A percentile compares a stretch with the other conserved stretches of the same genome.
Evolutionary conservation across 1,284 basidiomycete species (phyloP).

Genomic region (Trametes sp.): DNA sequence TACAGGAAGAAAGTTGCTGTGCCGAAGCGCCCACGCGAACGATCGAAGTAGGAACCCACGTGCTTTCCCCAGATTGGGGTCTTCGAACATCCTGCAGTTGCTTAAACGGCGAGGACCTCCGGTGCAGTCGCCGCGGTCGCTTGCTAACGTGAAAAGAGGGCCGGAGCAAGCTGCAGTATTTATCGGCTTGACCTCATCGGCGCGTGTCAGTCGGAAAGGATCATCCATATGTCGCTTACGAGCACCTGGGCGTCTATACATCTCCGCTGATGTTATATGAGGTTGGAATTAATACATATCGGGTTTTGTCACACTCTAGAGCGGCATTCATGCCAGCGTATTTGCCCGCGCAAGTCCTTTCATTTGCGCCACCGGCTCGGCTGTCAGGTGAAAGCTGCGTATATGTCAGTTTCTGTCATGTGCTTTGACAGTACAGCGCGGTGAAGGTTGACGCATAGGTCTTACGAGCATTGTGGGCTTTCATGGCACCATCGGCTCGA

Average conservation of each 20-base stretch:
- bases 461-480: neutral
- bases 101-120: neutral
- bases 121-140: neutral
- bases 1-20: conserved; percentile 6
- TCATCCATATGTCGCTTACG: conserved; percentile 2
- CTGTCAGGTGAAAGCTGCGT: neutral
- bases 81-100: neutral
- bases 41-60: conserved; percentile 19
- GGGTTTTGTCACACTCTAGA: neutral
- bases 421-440: neutral
- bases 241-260: neutral
- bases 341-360: no score
- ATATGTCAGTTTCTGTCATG: neutral
- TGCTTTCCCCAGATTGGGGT: conserved; percentile 14
- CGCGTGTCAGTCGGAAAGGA: neutral
- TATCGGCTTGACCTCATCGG: neutral
- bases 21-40: conserved; percentile 3
- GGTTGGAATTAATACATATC: neutral
- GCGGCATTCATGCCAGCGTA: neutral
- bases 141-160: neutral
- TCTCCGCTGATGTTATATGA: neutral
- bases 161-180: neutral
- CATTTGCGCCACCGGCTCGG: neutral
- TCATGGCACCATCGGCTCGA: neutral
- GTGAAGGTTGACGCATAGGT: neutral